phyloP scores from a whole-genome alignment of 2,329 filamentous ascomycete genomes.

The Raffaelea arxii region DNA sequence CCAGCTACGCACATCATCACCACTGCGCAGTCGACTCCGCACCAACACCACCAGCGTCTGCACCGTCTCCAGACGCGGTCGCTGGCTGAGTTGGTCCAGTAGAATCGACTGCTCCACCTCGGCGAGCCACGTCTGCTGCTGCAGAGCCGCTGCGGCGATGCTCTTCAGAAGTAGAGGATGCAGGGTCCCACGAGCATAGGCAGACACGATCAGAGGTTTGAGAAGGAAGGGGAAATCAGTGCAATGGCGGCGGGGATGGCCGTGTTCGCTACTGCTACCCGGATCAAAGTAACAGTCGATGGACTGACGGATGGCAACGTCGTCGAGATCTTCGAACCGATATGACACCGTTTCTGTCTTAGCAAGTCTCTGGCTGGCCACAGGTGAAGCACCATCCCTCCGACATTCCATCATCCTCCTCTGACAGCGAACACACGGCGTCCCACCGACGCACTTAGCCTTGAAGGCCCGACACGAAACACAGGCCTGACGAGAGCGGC shows the following conservation, averaged over 20 bases:
- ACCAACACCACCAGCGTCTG: neutral
- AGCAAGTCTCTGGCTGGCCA: neutral
- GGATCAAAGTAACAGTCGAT: conserved; percentile 18
- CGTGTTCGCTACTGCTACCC: no score
- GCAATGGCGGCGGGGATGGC: conserved; percentile 8
- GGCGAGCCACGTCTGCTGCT: neutral
- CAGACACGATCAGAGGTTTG: conserved; percentile 12
- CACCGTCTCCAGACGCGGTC: neutral
- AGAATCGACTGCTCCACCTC: neutral
- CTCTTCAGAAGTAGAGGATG: conserved; percentile 14
- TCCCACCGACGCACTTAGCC: conserved; percentile 23
- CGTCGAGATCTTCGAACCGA: neutral
- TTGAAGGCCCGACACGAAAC: conserved; percentile 23
- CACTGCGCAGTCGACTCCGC: neutral
- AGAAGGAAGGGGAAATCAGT: conserved; percentile 15
- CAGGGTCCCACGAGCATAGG: conserved; percentile 16
- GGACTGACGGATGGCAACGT: neutral
- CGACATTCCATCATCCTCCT: neutral
- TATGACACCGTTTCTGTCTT: neutral
- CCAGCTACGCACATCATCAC: neutral
- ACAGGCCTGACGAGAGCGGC: conserved; percentile 19
- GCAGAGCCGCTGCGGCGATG: conserved; percentile 6
- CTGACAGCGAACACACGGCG: conserved; percentile 21
- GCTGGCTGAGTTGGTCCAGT: neutral
- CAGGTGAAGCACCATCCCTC: neutral